phyloP scores from a whole-genome alignment of 108 stramenopile genomes.

The Cyclotella distinguenda region DNA sequence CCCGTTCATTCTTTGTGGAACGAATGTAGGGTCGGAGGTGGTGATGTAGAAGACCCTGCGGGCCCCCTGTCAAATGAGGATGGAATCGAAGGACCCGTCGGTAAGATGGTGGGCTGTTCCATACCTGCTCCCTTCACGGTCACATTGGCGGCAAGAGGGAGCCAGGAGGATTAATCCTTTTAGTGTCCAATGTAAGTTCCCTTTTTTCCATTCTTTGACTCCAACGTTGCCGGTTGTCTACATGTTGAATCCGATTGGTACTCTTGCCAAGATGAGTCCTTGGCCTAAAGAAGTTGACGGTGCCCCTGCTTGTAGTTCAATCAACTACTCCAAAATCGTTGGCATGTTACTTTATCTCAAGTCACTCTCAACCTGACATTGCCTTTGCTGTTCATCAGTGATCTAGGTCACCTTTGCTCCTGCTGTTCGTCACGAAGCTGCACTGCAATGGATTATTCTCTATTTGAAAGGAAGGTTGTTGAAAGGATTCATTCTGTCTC shows the following conservation, averaged over 20 bases:
- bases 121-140: slow-evolving; percentile 22
- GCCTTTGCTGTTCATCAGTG: no score
- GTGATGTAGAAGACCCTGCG: slow-evolving; percentile 26
- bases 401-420: no score
- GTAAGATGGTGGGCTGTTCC: slow-evolving; percentile 20
- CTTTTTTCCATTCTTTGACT: slow-evolving; percentile 16
- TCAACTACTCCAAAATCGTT: no score
- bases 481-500: no score
- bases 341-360: no score
- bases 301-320: no score
- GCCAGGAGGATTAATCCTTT: slow-evolving; percentile 15
- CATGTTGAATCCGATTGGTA: slow-evolving; percentile 40
- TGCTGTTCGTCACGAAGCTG: no score
- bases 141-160: not conserved
- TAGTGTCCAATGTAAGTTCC: slow-evolving; percentile 25
- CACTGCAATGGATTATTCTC: no score
- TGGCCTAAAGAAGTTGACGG: no score
- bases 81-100: slow-evolving; percentile 11
- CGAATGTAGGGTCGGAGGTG: slow-evolving; percentile 23
- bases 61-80: not conserved
- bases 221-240: not conserved
- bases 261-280: no score
- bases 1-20: slow-evolving; percentile 2
- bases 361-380: no score
- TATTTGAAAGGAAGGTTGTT: no score